phyloP scores from a whole-genome alignment of 1,284 basidiomycete genomes.

The Psilocybe mexicana region DNA sequence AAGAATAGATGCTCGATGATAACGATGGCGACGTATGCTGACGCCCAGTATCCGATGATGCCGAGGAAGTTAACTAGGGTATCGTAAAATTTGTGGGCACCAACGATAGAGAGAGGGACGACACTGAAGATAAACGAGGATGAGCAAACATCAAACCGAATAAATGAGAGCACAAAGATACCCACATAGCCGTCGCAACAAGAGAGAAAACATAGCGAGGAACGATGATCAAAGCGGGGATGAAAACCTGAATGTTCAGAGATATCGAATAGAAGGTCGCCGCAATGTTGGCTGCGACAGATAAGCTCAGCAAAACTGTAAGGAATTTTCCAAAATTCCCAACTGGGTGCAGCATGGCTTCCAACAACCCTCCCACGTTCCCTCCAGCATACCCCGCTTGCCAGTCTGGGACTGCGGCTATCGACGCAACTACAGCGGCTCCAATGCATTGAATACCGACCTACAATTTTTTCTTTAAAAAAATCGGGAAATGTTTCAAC shows the following conservation, averaged over 20 bases:
- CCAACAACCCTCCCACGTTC: constrained; percentile 74
- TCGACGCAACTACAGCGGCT: constrained; percentile 66
- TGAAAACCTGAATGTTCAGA: constrained; percentile 78
- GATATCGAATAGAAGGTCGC: constrained; percentile 84
- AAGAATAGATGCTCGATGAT: constrained; percentile 67
- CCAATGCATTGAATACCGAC: constrained; percentile 75
- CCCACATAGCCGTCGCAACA: constrained; percentile 77
- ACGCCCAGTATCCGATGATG: constrained; percentile 74
- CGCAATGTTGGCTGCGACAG: constrained; percentile 83
- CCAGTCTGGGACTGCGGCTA: constrained; percentile 70
- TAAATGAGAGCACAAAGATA: constrained; percentile 14
- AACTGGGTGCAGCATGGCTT: constrained; percentile 69
- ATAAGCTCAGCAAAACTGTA: constrained; percentile 80
- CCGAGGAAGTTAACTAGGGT: constrained; percentile 70
- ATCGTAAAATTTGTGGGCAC: constrained; percentile 65
- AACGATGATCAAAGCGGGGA: constrained; percentile 66
- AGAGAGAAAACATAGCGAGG: constrained; percentile 89
- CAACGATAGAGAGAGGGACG: constrained; percentile 62
- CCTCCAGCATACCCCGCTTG: constrained; percentile 55
- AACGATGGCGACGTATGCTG: constrained; percentile 59
- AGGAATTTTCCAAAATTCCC: constrained; percentile 86
- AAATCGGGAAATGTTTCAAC: background rate
- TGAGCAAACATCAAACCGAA: background rate
- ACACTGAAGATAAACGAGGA: background rate
- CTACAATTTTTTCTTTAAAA: constrained; percentile 24